Evolutionary conservation across 177 flowering plant species (phyloP).

Genomic region (Vitis hybrid): DNA sequence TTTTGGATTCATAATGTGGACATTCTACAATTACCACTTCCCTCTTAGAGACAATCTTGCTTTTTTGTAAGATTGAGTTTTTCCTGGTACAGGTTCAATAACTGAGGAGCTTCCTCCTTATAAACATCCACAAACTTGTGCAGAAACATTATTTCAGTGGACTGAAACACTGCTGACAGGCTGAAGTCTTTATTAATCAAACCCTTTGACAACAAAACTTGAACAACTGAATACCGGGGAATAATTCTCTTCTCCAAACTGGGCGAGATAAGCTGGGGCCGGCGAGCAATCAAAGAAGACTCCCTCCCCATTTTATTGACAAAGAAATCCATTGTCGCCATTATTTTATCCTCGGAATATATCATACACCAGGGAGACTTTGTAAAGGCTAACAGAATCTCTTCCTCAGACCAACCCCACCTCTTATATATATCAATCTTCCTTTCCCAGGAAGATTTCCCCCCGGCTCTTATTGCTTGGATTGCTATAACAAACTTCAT

Average conservation of each 20-base stretch:
- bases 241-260: slow-evolving; percentile 26
- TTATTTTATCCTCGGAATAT: slow-evolving; percentile 24
- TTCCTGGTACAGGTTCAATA: slow-evolving; percentile 11
- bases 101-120: slow-evolving; percentile 6
- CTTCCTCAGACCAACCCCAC: slow-evolving; percentile 33
- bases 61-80: no score
- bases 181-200: slow-evolving; percentile 2
- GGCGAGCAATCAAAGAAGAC: slow-evolving; percentile 7
- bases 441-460: slow-evolving; percentile 16
- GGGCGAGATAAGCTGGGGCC: slow-evolving; percentile 1
- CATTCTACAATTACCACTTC: no score
- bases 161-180: background rate
- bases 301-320: slow-evolving; percentile 26
- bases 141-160: slow-evolving; percentile 4
- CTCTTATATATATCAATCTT: slow-evolving; percentile 19
- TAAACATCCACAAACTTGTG: slow-evolving; percentile 6
- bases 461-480: background rate
- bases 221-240: slow-evolving; percentile 18
- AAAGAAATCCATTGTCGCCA: slow-evolving; percentile 19
- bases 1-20: no score
- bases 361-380: slow-evolving; percentile 19
- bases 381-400: slow-evolving; percentile 17
- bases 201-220: slow-evolving; percentile 14
- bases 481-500: slow-evolving; percentile 12
- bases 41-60: no score